Conservation (phyloP, 2,329 filamentous ascomycete genomes). For the Epichloe sylvatica region DNA sequence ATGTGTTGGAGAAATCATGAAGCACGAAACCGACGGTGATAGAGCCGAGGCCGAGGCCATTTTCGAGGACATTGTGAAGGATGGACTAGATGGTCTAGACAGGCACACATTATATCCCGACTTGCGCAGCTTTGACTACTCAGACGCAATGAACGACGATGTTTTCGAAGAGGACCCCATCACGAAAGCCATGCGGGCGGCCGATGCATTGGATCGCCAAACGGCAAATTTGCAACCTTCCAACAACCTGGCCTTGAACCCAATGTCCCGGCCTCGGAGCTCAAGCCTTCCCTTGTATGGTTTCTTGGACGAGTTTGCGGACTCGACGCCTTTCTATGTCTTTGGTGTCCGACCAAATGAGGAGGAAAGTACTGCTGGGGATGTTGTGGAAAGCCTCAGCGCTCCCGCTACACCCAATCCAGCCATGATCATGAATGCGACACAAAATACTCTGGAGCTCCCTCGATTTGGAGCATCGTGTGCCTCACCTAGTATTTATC, state of each 20-base stretch:
- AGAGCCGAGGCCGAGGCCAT: slow-evolving; percentile 33
- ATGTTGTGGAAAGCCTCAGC: slow-evolving; percentile 7
- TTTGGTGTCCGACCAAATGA: slow-evolving; percentile 26
- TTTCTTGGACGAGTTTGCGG: slow-evolving; percentile 28
- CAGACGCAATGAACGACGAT: slow-evolving; percentile 3
- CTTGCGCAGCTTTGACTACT: slow-evolving; percentile 5
- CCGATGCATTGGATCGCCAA: slow-evolving; percentile 41
- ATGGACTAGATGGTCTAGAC: slow-evolving; percentile 30
- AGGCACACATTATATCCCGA: slow-evolving; percentile 10
- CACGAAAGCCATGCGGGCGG: slow-evolving; percentile 42
- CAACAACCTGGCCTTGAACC: slow-evolving; percentile 34
- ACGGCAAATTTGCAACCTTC: slow-evolving; percentile 39
- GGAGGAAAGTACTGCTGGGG: slow-evolving; percentile 9
- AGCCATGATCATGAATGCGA: slow-evolving; percentile 17
- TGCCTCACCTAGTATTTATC: slow-evolving; percentile 10
- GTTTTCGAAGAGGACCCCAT: slow-evolving; percentile 36
- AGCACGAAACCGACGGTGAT: slow-evolving; percentile 37
- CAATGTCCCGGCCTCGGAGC: slow-evolving; percentile 28
- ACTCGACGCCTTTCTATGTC: slow-evolving; percentile 33
- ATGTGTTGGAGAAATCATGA: slow-evolving; percentile 41
- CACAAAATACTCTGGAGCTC: slow-evolving; percentile 9
- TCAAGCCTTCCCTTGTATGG: slow-evolving; percentile 36
- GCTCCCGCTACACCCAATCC: slow-evolving; percentile 14
- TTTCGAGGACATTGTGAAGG: slow-evolving; percentile 36
- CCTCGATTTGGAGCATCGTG: slow-evolving; percentile 8